phyloP scores from a whole-genome alignment of 108 stramenopile genomes.

The Seminavis robusta region DNA sequence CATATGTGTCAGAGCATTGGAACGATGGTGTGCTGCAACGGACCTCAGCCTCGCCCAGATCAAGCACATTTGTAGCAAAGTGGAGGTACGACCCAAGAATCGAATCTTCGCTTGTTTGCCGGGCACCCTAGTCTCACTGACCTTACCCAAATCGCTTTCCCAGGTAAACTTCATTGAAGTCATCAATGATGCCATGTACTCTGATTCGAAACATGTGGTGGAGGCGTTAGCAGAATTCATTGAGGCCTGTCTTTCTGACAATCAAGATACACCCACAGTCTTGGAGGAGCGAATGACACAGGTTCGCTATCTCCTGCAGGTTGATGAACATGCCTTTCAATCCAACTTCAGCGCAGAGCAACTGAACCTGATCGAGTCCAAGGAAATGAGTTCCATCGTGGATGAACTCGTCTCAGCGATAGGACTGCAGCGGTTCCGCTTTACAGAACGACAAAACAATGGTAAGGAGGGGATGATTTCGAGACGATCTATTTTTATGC shows the following conservation, averaged over 20 bases:
- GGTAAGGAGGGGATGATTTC: slow-evolving; percentile 25
- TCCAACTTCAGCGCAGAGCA: slow-evolving; percentile 31
- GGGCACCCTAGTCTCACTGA: slow-evolving; percentile 11
- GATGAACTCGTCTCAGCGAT: slow-evolving; percentile 60
- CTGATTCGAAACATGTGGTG: slow-evolving; percentile 54
- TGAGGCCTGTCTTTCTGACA: slow-evolving; percentile 36
- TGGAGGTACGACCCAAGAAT: slow-evolving; percentile 34
- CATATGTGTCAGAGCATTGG: slow-evolving; percentile 29
- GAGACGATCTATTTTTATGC: background rate
- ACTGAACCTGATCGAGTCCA: slow-evolving; percentile 43
- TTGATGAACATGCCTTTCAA: slow-evolving; percentile 38
- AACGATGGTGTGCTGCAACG: slow-evolving; percentile 51
- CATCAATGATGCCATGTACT: slow-evolving; percentile 69
- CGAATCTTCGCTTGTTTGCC: slow-evolving; percentile 15
- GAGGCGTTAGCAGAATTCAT: slow-evolving; percentile 71
- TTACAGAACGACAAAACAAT: slow-evolving; percentile 45
- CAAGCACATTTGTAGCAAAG: slow-evolving; percentile 42
- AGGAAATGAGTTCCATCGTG: slow-evolving; percentile 46
- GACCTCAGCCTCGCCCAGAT: slow-evolving; percentile 37
- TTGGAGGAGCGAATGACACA: slow-evolving; percentile 37
- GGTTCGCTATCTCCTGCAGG: slow-evolving; percentile 39
- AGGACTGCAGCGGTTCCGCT: slow-evolving; percentile 70
- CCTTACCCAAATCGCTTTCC: background rate
- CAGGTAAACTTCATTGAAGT: slow-evolving; percentile 65
- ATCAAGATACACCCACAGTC: slow-evolving; percentile 24